Percentiles rank a stretch among this genome's conserved stretches.
These are phyloP conservation scores for Aphanomyces astaci DNA, from an alignment of 352 stramenopile species.

Conservation along the genomic window DNA sequence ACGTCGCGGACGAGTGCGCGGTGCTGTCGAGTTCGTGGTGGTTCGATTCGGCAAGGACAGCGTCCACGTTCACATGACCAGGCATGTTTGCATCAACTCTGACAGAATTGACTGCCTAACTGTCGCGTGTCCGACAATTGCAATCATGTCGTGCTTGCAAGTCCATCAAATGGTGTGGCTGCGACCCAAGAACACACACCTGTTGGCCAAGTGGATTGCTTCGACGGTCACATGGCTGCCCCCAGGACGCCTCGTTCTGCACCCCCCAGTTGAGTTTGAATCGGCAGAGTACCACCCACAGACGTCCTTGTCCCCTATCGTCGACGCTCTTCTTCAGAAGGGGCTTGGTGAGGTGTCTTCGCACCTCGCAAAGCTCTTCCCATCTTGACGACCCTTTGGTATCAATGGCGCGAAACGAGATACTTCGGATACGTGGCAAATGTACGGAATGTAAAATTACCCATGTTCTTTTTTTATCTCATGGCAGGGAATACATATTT, in stretches of 20 bases:
- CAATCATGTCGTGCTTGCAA: not conserved
- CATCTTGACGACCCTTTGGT: not conserved
- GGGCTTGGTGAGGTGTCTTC: not conserved
- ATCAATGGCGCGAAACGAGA: not conserved
- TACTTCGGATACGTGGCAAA: not conserved
- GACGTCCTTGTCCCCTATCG: not conserved
- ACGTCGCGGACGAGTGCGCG: not conserved
- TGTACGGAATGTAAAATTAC: not conserved
- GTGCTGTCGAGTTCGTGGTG: not conserved
- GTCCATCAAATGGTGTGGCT: slow-evolving; percentile 11
- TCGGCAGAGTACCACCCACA: not conserved
- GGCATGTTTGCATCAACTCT: no score
- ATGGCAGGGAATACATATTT: not conserved
- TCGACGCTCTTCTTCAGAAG: slow-evolving; percentile 6
- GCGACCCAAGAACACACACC: not conserved
- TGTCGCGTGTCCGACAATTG: not conserved
- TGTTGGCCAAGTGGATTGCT: not conserved
- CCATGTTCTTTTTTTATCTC: not conserved
- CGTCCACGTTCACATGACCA: not conserved
- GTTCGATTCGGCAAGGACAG: not conserved
- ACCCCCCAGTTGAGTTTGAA: not conserved
- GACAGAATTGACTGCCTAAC: no score
- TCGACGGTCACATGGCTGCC: not conserved
- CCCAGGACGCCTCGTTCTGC: not conserved
- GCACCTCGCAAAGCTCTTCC: not conserved